Percentiles rank a stretch among this genome's conserved stretches.
phyloP scores from a whole-genome alignment of 768 basidiomycete species.

The Boletellus ananiceps region DNA sequence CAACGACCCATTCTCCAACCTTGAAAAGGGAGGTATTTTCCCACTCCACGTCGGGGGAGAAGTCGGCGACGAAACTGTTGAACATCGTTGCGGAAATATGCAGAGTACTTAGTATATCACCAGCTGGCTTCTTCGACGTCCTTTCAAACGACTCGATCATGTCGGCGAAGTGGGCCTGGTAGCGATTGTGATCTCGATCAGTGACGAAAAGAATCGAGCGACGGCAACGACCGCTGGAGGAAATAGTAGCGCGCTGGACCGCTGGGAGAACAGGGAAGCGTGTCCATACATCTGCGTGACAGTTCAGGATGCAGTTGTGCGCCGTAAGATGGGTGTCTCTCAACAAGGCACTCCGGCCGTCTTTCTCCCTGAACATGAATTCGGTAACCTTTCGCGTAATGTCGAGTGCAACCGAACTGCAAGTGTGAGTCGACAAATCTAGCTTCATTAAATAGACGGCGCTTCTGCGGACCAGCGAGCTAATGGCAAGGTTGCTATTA shows the following conservation, averaged over 20 bases:
- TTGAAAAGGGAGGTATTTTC: slow-evolving; percentile 34
- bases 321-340: slow-evolving; percentile 21
- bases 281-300: slow-evolving; percentile 54
- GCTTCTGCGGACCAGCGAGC: slow-evolving; percentile 41
- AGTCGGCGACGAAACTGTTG: slow-evolving; percentile 16
- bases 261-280: slow-evolving; percentile 56
- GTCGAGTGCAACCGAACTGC: slow-evolving; percentile 44
- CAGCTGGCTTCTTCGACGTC: slow-evolving; percentile 48
- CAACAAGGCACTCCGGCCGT: slow-evolving; percentile 17
- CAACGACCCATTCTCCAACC: slow-evolving; percentile 58
- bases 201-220: slow-evolving; percentile 44
- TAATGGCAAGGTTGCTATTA: slow-evolving; percentile 32
- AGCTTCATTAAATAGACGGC: slow-evolving; percentile 43
- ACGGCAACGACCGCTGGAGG: slow-evolving; percentile 27
- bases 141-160: slow-evolving; percentile 46
- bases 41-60: slow-evolving; percentile 17
- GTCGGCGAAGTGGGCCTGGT: slow-evolving; percentile 39
- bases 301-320: slow-evolving; percentile 52
- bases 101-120: slow-evolving; percentile 38
- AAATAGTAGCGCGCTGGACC: slow-evolving; percentile 41
- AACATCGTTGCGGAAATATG: slow-evolving; percentile 29
- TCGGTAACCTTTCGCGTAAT: slow-evolving; percentile 56
- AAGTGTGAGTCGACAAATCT: slow-evolving; percentile 28
- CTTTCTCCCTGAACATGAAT: slow-evolving; percentile 51
- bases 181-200: slow-evolving; percentile 32